Evolutionary conservation across 148 eudicot genomes (phyloP), one percentile per base, ranked within the genome.

Genomic region (Pharnaceum exiguum): DNA sequence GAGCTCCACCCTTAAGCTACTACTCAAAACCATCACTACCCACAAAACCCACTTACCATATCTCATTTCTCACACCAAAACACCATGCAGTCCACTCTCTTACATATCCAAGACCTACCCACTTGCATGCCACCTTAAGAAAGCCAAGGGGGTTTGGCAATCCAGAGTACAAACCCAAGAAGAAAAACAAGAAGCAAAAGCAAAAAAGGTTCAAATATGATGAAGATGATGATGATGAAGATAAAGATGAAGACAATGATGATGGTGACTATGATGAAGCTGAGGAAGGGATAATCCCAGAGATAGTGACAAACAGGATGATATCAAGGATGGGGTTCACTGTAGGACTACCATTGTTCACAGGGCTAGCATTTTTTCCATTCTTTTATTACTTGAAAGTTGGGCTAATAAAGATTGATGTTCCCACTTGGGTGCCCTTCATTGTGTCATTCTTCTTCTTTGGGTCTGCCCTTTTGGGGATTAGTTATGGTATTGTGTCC

Each of bases 401-500:
- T 50, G 90, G 78, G 42, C 68, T 88, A n/a, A n/a, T n/a, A 67
- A 93, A 88, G 60, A 70, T 93, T 24, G 98, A 93, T 65, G 89
- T 93, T 45, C 98, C 98, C 19, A 82, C 76, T 29, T 93, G 96
- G 96, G 79, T 91, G 25, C 98, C 96, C 46, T 75, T 88, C 59
- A 81, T 88, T 21, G 96, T 88, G 60, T 93, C 98, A 0, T 93
- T 87, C 33, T 7, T 81, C 69, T 93, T 93, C 77, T 93, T 88
- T 65, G 98, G 98, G 54, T 68, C 86, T 8, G 96, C 98, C 26
- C 86, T 91, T 24, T 43, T 77, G 57, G 98, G 98, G 51, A 82
- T 93, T 4, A 93, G 89, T 67, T 93, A 93, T 75, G 99, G 95
- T 68, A 93, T 93, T 65, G 99, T 93, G 62, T 88, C 99, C 24